Evolutionary conservation across 164 flowering plant genomes (phyloP).

Genomic region (Macadamia integrifolia): DNA sequence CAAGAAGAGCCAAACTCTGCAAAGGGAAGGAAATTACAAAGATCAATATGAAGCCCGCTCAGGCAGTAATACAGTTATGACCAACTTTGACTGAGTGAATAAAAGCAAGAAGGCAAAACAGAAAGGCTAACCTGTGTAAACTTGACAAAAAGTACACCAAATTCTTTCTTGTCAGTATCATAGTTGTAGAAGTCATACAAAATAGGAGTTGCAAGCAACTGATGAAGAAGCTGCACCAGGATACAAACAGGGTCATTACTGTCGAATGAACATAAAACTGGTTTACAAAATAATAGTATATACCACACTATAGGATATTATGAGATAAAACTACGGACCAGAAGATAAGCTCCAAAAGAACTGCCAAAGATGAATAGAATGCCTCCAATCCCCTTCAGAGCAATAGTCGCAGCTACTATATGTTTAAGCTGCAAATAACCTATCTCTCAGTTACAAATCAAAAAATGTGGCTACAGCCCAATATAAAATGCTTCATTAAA

Average conservation of each 20-base stretch:
- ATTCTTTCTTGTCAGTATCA: slow-evolving; percentile 50
- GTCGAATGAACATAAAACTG: not conserved
- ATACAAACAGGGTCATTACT: not conserved
- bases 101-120: too few species aligned
- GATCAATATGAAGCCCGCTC: not conserved
- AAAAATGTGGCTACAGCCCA: not conserved
- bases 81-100: not conserved
- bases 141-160: slow-evolving; percentile 46
- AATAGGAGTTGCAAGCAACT: slow-evolving; percentile 49
- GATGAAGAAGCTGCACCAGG: slow-evolving; percentile 44
- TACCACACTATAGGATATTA: not conserved
- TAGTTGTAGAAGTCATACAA: slow-evolving; percentile 75
- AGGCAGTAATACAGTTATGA: not conserved
- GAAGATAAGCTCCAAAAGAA: slow-evolving; percentile 65
- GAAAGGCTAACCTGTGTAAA: slow-evolving; percentile 50
- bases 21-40: not conserved
- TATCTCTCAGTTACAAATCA: slow-evolving; percentile 5
- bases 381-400: slow-evolving; percentile 63
- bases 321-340: slow-evolving; percentile 35
- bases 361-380: slow-evolving; percentile 66
- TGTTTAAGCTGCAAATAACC: slow-evolving; percentile 40
- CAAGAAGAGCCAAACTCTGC: slow-evolving; percentile 61
- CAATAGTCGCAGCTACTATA: slow-evolving; percentile 39
- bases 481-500: not conserved
- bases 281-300: not conserved